Evolutionary conservation across 441 rosid species (phyloP), one percentile per base, ranked within the genome.

Genomic region (Capsella rubella): DNA sequence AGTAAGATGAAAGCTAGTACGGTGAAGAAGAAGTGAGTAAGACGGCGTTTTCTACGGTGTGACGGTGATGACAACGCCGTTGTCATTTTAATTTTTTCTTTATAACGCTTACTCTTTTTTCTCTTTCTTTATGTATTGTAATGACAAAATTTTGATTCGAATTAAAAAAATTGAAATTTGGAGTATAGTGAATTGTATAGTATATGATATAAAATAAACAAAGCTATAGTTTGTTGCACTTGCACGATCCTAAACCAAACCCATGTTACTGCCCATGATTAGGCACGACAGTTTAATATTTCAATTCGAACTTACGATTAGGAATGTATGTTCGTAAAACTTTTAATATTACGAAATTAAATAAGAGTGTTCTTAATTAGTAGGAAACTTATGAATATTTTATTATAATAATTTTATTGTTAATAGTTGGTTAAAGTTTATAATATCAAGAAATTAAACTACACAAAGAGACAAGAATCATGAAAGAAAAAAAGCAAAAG

Each of bases 1-100:
- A 89, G 89, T 67, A 87, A 51, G 15, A 89, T 84, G 84, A 91
- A 87, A 55, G 84, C 88, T 0, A 91, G 18, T 4, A 88, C 71
- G 46, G 86, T 79, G 82, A 81, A 84, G 78, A 90, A 84, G 68
- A 84, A 85, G 9, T 88, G 86, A 67, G 92, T 84, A 14, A 87
- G 75, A 47, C 92, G 91, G 34, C 92, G 79, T 59, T 87, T 94
- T 77, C 95, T 76, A 10, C 86, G 84, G 46, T 78, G 71, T 29
- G 81, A 25, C 39, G 91, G 25, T 67, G 84, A 62, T 52, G 85
- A 68, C 82, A 84, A 27, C 83, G 74, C 12, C 69, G 73, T 21
- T 3, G 80, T 60, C 69, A 72, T 78, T 76, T 87, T 83, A 2
- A 2, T 87, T 81, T 86, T 43, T 71, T 21, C 25, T 39, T 58